These are phyloP conservation scores for Aspergillus ustus DNA, from an alignment of 2,329 filamentous ascomycete species.

Conservation along the genomic window DNA sequence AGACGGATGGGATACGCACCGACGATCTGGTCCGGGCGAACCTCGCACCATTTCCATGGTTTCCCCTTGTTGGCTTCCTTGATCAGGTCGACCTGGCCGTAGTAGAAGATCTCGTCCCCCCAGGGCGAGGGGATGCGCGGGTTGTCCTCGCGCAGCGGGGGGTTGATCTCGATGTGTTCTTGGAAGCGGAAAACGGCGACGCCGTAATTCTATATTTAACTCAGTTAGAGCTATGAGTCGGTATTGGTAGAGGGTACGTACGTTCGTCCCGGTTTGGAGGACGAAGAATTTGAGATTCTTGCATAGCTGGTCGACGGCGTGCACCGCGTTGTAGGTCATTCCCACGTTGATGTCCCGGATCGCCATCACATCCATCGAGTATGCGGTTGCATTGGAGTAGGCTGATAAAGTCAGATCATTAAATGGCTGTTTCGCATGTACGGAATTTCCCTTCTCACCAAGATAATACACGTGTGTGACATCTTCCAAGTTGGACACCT, in stretches of 20 bases:
- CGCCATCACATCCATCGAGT: constrained; percentile 42
- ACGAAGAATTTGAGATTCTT: constrained; percentile 46
- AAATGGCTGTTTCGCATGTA: neutral
- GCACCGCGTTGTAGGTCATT: constrained; percentile 45
- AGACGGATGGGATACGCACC: constrained; percentile 17
- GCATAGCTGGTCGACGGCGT: constrained; percentile 44
- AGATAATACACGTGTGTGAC: constrained; percentile 53
- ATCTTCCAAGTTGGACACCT: constrained; percentile 41
- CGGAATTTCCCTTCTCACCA: constrained; percentile 28
- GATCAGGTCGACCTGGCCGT: constrained; percentile 50
- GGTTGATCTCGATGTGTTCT: constrained; percentile 31
- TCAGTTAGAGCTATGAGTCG: constrained; percentile 27
- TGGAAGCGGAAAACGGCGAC: constrained; percentile 30
- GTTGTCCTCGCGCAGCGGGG: constrained; percentile 45
- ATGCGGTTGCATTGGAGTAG: constrained; percentile 33
- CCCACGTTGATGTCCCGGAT: constrained; percentile 45
- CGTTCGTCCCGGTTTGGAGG: constrained; percentile 50
- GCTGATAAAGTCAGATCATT: constrained; percentile 18
- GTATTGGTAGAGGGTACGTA: too few relatives aligned
- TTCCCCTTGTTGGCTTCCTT: constrained; percentile 42
- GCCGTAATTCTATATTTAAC: constrained; percentile 32
- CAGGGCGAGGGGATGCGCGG: constrained; percentile 49
- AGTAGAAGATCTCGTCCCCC: constrained; percentile 53
- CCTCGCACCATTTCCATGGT: constrained; percentile 50
- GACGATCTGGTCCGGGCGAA: constrained; percentile 50